phyloP scores from a whole-genome alignment of 139 green algal genomes.

The Micractinium conductrix region DNA sequence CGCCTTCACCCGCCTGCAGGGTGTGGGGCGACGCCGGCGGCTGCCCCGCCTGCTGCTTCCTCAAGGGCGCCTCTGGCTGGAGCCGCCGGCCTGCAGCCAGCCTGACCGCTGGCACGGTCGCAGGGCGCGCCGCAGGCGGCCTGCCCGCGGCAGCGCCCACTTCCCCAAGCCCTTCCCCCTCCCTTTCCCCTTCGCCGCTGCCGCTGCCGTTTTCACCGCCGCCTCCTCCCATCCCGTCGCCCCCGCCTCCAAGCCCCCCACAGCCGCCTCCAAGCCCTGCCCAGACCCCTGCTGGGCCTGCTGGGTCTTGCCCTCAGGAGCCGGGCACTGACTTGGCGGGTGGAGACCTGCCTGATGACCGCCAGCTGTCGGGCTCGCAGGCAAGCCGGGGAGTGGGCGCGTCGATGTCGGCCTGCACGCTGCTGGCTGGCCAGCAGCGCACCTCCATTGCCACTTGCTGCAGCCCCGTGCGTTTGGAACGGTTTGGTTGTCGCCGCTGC shows the following conservation, averaged over 20 bases:
- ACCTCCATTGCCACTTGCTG: no score
- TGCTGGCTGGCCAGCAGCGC: no score
- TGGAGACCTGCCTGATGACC: constrained; percentile 4
- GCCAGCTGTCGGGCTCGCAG: not conserved
- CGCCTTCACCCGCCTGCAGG: no score
- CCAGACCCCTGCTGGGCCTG: not conserved
- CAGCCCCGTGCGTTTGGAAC: no score
- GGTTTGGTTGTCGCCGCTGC: no score
- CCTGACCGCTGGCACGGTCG: constrained; percentile 15
- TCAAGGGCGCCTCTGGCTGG: constrained; percentile 5
- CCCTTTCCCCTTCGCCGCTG: no score
- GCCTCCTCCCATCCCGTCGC: not conserved
- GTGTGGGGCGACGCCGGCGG: constrained; percentile 1
- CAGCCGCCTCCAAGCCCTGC: no score
- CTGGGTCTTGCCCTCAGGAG: not conserved
- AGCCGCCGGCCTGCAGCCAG: not conserved
- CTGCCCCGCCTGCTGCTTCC: constrained; percentile 26
- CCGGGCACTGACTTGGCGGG: not conserved
- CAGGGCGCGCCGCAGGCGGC: not conserved
- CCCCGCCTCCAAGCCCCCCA: no score
- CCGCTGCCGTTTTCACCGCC: no score
- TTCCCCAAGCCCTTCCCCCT: not conserved
- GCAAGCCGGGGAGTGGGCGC: no score
- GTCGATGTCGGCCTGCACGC: no score
- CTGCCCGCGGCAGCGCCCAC: not conserved